Percentiles rank a stretch among this genome's conserved stretches.
phyloP scores from a whole-genome alignment of 192 early-diverging fungal genomes.

The Physocladia obscura region DNA sequence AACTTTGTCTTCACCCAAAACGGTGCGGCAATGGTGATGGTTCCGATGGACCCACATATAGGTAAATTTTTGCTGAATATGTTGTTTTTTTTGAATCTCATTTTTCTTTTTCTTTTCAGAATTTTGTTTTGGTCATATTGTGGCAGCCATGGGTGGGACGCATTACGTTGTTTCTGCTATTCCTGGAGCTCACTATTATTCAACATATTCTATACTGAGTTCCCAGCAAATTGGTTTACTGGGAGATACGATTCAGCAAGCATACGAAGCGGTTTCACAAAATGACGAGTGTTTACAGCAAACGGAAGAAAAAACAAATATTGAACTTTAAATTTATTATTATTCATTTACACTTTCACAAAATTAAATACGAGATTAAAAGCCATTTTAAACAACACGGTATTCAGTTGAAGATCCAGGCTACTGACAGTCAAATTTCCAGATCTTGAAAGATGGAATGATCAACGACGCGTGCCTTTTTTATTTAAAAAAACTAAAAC shows the following conservation, averaged over 20 bases:
- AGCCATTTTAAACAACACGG: too few relatives aligned
- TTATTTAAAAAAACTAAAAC: too few relatives aligned
- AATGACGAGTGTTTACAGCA: too few relatives aligned
- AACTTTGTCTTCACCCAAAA: slow-evolving; percentile 14
- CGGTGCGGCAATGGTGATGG: slow-evolving; percentile 18
- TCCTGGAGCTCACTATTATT: slow-evolving; percentile 16
- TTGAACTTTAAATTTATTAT: too few relatives aligned
- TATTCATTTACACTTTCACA: too few relatives aligned
- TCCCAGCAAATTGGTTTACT: slow-evolving; percentile 2
- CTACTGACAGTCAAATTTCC: too few relatives aligned
- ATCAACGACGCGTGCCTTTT: too few relatives aligned
- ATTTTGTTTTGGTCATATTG: slow-evolving; percentile 22
- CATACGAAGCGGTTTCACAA: too few relatives aligned
- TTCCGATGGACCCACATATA: slow-evolving; percentile 25
- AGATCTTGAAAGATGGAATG: too few relatives aligned
- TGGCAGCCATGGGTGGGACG: slow-evolving; percentile 11
- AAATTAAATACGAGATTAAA: too few relatives aligned
- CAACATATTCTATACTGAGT: not conserved
- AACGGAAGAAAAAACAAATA: too few relatives aligned
- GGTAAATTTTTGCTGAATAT: not conserved
- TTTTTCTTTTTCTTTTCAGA: not conserved
- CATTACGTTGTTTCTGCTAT: slow-evolving; percentile 10
- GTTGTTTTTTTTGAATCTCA: not conserved
- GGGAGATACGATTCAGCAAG: slow-evolving; percentile 4
- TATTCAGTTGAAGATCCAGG: too few relatives aligned